Conservation (phyloP, 352 stramenopile species). For the Pythium angustatum region DNA sequence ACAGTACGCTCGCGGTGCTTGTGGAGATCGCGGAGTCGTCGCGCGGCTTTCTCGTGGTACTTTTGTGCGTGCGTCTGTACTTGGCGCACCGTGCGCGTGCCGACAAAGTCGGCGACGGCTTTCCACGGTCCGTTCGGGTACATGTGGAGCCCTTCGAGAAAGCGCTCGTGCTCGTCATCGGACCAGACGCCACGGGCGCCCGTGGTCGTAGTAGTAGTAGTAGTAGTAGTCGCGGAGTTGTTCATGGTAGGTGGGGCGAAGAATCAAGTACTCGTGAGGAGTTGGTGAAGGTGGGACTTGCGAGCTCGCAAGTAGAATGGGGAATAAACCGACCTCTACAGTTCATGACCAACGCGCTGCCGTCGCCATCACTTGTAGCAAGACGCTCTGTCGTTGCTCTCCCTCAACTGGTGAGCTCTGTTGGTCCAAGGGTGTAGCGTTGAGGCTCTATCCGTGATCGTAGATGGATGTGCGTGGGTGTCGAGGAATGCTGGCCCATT, state of each 20-base stretch:
- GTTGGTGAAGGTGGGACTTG: too few relatives aligned
- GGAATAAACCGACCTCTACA: too few relatives aligned
- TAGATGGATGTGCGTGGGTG: too few relatives aligned
- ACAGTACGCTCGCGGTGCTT: slow-evolving; percentile 37
- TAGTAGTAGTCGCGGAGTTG: background rate
- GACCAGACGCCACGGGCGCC: background rate
- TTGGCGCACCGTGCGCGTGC: background rate
- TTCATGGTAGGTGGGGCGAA: too few relatives aligned
- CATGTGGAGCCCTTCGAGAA: slow-evolving; percentile 52
- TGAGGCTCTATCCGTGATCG: background rate
- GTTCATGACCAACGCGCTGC: background rate
- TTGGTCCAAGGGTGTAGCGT: too few relatives aligned
- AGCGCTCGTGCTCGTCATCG: slow-evolving; percentile 37
- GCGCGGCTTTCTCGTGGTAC: slow-evolving; percentile 44
- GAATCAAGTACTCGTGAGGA: too few relatives aligned
- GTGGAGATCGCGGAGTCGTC: slow-evolving; percentile 45
- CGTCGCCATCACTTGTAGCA: too few relatives aligned
- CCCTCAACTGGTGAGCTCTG: too few relatives aligned
- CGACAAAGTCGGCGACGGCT: background rate
- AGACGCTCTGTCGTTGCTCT: too few relatives aligned
- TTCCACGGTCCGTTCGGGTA: slow-evolving; percentile 41
- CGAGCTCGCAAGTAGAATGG: too few relatives aligned
- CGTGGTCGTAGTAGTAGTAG: background rate
- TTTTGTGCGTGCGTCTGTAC: slow-evolving; percentile 66
- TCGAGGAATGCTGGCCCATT: too few relatives aligned